These are phyloP conservation scores for Talaromyces liani DNA, from an alignment of 495 filamentous ascomycete species.

Conservation along the genomic window DNA sequence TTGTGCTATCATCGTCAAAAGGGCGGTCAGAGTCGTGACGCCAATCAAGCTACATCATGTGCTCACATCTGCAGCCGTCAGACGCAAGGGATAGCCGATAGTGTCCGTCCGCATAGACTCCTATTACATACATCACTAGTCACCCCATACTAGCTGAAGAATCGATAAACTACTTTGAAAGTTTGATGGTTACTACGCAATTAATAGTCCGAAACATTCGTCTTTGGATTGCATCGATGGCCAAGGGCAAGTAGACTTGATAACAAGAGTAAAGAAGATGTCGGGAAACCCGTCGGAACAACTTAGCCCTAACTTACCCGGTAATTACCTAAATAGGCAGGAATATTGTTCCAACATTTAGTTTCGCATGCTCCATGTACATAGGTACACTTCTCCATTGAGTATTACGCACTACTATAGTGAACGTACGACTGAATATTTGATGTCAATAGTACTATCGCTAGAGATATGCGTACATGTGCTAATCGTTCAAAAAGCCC, in stretches of 20 bases:
- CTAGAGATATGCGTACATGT: neutral
- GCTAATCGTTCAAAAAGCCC: neutral
- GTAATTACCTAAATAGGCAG: constrained; percentile 3
- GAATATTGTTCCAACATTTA: neutral
- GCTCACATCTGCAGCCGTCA: neutral
- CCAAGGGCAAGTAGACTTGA: neutral
- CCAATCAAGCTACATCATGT: constrained; percentile 5
- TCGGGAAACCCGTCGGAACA: neutral
- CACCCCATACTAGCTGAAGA: neutral
- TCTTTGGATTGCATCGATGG: neutral
- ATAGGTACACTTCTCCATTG: neutral
- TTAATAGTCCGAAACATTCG: neutral
- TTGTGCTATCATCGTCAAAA: constrained; percentile 1
- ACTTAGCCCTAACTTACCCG: neutral
- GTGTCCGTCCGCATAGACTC: neutral
- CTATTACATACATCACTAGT: neutral
- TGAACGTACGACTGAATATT: neutral
- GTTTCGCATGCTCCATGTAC: neutral
- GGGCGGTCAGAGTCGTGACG: constrained; percentile 1
- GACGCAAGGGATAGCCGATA: constrained; percentile 6
- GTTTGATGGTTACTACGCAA: neutral
- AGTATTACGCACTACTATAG: no score
- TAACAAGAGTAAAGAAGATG: neutral
- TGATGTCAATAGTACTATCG: neutral
- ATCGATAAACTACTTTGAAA: neutral